Evolutionary conservation across 2,329 filamentous ascomycete genomes (phyloP), one percentile per base, ranked within the genome.

Genomic region (Sarocladium oryzae): DNA sequence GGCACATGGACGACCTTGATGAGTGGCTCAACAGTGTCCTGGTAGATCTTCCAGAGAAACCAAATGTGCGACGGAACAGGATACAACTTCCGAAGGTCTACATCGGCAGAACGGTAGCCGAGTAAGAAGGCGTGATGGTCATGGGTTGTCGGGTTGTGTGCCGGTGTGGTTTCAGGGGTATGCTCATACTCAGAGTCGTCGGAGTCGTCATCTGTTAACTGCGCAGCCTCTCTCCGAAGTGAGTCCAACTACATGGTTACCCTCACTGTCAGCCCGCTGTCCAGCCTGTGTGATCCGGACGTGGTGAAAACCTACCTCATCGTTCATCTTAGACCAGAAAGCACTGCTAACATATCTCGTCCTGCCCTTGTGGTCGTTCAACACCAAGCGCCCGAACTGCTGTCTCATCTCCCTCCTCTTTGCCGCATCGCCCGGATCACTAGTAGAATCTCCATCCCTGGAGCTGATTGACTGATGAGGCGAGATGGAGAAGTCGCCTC

Each of bases 301-400:
- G 33, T 49, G 2, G 5, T 9, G 2, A 15, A 26, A 49, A 50
- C 69, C 51, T 66, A 85, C 83, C 74, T 90, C 86, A 50, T 89
- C 86, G 54, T 84, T 87, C 49, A 91, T 73, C 55, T 80, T 87
- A 18, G 85, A 81, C 85, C 85, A 89, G 60, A 90, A 88, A 6
- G 80, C 84, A 63, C 82, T 88, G 68, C 85, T 88, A 57, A 91
- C 81, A 62, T 90, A 91, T 62, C 85, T 74, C 51, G 81, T 83
- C 46, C 80, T 85, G 53, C 79, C 81, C 35, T 83, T 84, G 51
- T 76, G 75, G 53, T 89, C 84, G 55, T 85, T 84, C 32, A 89
- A 69, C 1, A 90, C 84, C 50, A 91, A 66, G 28, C 85, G 73
- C 2, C 86, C 85, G 64, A 87, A 85, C 51, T 81, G 73, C 40